Conservation (phyloP, 2,329 filamentous ascomycete species). For the Hirsutella minnesotensis region DNA sequence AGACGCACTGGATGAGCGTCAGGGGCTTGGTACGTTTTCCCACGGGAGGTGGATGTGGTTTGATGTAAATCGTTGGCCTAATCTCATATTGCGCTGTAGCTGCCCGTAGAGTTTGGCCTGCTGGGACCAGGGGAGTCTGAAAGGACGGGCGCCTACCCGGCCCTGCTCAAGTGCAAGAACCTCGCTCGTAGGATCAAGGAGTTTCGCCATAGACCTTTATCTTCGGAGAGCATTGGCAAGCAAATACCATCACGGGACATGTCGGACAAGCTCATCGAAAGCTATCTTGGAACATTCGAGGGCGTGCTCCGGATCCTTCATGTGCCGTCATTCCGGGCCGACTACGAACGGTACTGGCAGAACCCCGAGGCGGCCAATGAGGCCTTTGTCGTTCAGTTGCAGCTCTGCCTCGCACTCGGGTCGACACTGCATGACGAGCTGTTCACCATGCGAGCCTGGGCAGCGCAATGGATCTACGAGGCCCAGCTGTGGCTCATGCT, state of each 20-base stretch:
- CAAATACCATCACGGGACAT: conserved; percentile 25
- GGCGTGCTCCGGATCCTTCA: conserved; percentile 46
- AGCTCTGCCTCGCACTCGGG: conserved; percentile 41
- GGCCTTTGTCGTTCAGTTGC: conserved; percentile 38
- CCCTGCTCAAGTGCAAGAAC: conserved; percentile 27
- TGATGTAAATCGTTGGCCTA: too few relatives aligned
- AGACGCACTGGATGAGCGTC: conserved; percentile 39
- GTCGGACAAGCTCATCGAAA: conserved; percentile 37
- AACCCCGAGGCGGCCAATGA: conserved; percentile 24
- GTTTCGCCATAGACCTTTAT: conserved; percentile 22
- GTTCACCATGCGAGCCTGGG: conserved; percentile 28
- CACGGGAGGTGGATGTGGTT: not conserved
- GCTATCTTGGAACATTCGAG: conserved; percentile 45
- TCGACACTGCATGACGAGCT: conserved; percentile 32
- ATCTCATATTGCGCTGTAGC: conserved; percentile 13
- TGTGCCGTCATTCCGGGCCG: conserved; percentile 40
- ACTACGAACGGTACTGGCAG: conserved; percentile 40
- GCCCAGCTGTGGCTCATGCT: conserved; percentile 37
- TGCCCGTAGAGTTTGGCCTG: conserved; percentile 15
- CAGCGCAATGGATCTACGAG: conserved; percentile 39
- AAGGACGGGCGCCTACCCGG: conserved; percentile 17
- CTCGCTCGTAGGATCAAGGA: conserved; percentile 29
- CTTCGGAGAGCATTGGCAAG: conserved; percentile 24
- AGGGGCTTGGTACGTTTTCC: conserved; percentile 24
- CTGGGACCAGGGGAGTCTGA: conserved; percentile 14